These are phyloP conservation scores for Mycogone perniciosa DNA, from an alignment of 2,329 filamentous ascomycete genomes.

Conservation along the genomic window DNA sequence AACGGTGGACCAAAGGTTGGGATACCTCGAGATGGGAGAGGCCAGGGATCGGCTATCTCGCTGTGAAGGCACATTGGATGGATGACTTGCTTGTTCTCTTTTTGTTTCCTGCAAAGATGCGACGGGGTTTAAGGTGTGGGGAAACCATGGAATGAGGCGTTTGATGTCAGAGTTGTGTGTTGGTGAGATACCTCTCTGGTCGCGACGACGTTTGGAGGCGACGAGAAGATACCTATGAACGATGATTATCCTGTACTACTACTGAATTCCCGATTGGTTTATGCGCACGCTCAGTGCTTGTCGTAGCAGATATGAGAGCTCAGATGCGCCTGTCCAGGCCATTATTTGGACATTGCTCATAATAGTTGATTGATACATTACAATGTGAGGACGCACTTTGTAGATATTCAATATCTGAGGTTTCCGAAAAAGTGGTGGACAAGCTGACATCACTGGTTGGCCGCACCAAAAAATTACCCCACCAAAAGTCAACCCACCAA, in stretches of 20 bases:
- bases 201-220: slow-evolving; percentile 5
- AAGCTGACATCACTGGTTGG: slow-evolving; percentile 28
- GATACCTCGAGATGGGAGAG: too few relatives aligned
- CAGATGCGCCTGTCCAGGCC: too few relatives aligned
- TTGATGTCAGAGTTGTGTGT: slow-evolving; percentile 10
- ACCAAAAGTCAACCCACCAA: slow-evolving; percentile 23
- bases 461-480: slow-evolving; percentile 34
- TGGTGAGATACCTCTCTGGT: slow-evolving; percentile 15
- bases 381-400: too few relatives aligned
- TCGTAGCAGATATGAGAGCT: too few relatives aligned
- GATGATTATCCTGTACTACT: neutral
- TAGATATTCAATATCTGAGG: neutral
- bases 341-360: too few relatives aligned
- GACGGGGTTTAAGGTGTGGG: neutral
- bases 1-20: too few relatives aligned
- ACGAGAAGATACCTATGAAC: slow-evolving; percentile 3
- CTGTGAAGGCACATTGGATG: neutral
- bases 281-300: too few relatives aligned
- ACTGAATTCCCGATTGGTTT: neutral
- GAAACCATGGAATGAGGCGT: slow-evolving; percentile 14
- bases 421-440: slow-evolving; percentile 2
- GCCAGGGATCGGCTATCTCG: neutral
- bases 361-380: too few relatives aligned
- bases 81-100: slow-evolving; percentile 8
- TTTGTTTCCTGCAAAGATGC: neutral